Percentiles rank a stretch among this genome's conserved stretches.
These are phyloP conservation scores for Mycena sp. DNA, from an alignment of 1,284 basidiomycete species.

Conservation along the genomic window DNA sequence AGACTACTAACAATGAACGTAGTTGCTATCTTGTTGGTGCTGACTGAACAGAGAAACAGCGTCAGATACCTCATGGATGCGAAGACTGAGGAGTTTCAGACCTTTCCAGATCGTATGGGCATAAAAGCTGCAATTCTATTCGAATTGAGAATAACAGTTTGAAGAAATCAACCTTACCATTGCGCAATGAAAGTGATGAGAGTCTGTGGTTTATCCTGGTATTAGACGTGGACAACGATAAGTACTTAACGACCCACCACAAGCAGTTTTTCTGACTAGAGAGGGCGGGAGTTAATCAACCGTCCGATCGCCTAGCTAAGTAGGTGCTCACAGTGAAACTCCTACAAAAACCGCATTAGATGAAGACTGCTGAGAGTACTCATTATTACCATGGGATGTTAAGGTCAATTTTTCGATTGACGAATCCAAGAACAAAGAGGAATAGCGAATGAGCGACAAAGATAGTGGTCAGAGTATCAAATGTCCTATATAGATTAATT, in stretches of 20 bases:
- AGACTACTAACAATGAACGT: conserved; percentile 7
- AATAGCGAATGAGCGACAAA: conserved; percentile 15
- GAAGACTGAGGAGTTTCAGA: not conserved
- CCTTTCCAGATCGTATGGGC: conserved; percentile 20
- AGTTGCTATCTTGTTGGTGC: not conserved
- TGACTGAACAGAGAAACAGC: not conserved
- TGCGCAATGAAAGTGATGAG: conserved; percentile 19
- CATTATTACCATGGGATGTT: conserved; percentile 13
- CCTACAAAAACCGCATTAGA: no score
- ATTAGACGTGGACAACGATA: not conserved
- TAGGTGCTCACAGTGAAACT: conserved; percentile 7
- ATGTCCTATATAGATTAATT: not conserved
- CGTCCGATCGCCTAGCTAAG: no score
- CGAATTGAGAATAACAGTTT: no score
- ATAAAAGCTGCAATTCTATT: conserved; percentile 8
- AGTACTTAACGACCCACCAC: not conserved
- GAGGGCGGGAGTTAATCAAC: not conserved
- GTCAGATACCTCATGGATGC: not conserved
- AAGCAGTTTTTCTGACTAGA: conserved; percentile 19
- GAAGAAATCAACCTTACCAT: not conserved
- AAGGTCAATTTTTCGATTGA: not conserved
- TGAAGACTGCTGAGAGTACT: not conserved
- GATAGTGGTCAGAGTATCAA: conserved; percentile 17
- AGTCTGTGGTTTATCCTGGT: not conserved
- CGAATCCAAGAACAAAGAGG: conserved; percentile 4